Evolutionary conservation across 2,329 filamentous ascomycete species (phyloP).

Genomic region (Pseudogymnoascus sp.): DNA sequence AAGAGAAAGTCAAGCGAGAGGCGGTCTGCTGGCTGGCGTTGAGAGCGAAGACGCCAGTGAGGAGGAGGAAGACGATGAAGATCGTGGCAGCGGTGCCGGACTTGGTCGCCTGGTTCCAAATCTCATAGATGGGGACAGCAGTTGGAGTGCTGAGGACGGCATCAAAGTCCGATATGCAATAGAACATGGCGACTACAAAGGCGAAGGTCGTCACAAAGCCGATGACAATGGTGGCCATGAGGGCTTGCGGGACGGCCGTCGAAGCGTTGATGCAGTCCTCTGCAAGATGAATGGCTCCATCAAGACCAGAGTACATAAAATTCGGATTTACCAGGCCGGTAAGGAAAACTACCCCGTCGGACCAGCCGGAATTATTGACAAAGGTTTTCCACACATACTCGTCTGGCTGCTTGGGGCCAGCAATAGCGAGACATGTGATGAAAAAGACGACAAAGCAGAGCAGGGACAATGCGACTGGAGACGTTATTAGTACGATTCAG

Average conservation of each 20-base stretch:
- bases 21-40: neutral
- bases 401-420: slow-evolving; percentile 1
- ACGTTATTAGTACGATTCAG: neutral
- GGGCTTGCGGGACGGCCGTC: neutral
- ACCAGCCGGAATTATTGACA: slow-evolving; percentile 37
- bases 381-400: slow-evolving; percentile 23
- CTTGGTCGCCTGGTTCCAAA: neutral
- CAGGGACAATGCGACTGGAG: slow-evolving; percentile 1
- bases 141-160: slow-evolving; percentile 29
- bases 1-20: slow-evolving; percentile 25
- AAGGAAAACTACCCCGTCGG: slow-evolving; percentile 38
- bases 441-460: slow-evolving; percentile 3
- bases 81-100: neutral
- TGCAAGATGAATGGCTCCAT: slow-evolving; percentile 37
- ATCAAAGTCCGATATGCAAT: slow-evolving; percentile 35
- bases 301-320: slow-evolving; percentile 35
- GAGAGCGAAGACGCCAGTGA: neutral
- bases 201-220: slow-evolving; percentile 36
- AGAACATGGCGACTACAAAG: slow-evolving; percentile 38
- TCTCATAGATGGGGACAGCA: slow-evolving; percentile 26
- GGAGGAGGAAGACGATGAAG: neutral
- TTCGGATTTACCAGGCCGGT: slow-evolving; percentile 39
- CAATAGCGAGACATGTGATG: neutral
- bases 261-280: slow-evolving; percentile 28
- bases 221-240: slow-evolving; percentile 30